Evolutionary conservation across 768 basidiomycete genomes (phyloP).

Genomic region (Podaxis sp.): DNA sequence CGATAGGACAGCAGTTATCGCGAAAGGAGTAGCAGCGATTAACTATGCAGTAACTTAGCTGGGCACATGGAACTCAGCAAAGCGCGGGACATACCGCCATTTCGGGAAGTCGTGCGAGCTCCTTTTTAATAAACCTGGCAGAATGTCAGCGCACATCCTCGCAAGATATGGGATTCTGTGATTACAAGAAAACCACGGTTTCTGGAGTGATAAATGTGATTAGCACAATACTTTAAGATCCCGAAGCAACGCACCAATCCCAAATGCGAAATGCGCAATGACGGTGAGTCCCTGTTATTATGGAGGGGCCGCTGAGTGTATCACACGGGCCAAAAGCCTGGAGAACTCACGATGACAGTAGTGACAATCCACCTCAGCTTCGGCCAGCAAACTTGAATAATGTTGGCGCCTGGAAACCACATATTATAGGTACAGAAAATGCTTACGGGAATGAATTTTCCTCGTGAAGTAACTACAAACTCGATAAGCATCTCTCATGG

Average conservation of each 20-base stretch:
- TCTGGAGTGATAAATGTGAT: conserved; percentile 19
- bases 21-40: conserved; percentile 41
- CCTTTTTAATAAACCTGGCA: conserved; percentile 35
- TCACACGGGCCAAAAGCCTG: background rate
- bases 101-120: conserved; percentile 29
- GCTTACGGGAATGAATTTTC: conserved; percentile 30
- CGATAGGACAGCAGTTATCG: conserved; percentile 41
- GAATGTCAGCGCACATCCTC: background rate
- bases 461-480: conserved; percentile 29
- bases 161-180: background rate
- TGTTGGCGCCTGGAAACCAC: background rate
- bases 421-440: background rate
- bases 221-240: background rate
- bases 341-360: conserved; percentile 25
- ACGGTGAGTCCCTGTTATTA: conserved; percentile 22
- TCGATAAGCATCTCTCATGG: background rate
- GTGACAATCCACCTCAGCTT: conserved; percentile 31
- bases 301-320: background rate
- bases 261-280: conserved; percentile 32
- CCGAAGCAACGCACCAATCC: conserved; percentile 27
- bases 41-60: conserved; percentile 23
- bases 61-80: background rate
- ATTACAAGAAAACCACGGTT: conserved; percentile 31
- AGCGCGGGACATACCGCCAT: conserved; percentile 28
- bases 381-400: conserved; percentile 27